These are phyloP conservation scores for Verticillium tricorpus DNA, from an alignment of 2,329 filamentous ascomycete genomes.

Conservation along the genomic window DNA sequence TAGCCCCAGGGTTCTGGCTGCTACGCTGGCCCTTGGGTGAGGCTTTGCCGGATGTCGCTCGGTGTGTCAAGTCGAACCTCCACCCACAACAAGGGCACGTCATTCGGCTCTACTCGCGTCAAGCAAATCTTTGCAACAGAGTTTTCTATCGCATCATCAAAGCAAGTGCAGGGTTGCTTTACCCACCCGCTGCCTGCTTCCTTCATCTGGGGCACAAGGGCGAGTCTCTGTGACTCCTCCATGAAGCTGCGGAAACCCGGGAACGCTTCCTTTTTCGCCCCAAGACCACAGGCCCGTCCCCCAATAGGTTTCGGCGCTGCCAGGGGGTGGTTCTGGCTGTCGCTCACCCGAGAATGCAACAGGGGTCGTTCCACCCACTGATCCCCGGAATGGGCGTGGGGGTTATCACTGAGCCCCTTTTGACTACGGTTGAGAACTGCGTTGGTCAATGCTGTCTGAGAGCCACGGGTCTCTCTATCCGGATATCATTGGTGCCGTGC, in stretches of 20 bases:
- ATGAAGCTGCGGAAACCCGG: slow-evolving; percentile 9
- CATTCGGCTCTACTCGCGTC: background rate
- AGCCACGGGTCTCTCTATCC: background rate
- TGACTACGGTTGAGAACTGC: background rate
- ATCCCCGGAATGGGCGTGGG: slow-evolving; percentile 2
- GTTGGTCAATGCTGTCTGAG: background rate
- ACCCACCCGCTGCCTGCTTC: background rate
- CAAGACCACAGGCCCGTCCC: background rate
- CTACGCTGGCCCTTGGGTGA: background rate
- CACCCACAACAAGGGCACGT: background rate
- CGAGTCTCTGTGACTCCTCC: background rate
- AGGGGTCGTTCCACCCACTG: background rate
- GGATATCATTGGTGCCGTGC: background rate
- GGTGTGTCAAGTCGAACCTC: background rate
- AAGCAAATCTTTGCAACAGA: background rate
- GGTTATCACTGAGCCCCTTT: background rate
- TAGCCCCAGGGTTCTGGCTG: background rate
- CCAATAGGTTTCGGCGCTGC: background rate
- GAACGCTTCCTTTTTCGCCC: slow-evolving; percentile 6
- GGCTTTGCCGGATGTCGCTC: background rate
- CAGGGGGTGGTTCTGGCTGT: background rate
- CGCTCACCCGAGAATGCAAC: background rate
- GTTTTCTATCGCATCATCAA: background rate
- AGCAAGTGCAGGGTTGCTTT: background rate
- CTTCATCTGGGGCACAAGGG: background rate